A percentile compares a stretch with the other conserved stretches of the same genome.
Evolutionary conservation across 192 early-diverging fungal species (phyloP).

Genomic region (Gigaspora rosea): DNA sequence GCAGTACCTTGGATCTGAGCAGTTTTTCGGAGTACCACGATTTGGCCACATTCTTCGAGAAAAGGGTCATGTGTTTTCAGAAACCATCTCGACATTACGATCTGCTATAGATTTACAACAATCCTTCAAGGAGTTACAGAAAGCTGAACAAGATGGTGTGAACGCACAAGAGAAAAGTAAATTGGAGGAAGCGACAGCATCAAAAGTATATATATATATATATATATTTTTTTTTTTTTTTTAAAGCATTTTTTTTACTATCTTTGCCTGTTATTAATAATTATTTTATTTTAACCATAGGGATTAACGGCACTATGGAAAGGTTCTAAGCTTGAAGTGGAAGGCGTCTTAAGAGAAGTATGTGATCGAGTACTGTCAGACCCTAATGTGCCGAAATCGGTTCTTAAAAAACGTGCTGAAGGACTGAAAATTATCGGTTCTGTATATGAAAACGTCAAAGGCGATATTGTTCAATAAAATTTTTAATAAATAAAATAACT

Average conservation of each 20-base stretch:
- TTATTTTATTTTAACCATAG: slow-evolving; percentile 39
- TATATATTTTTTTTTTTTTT: neutral
- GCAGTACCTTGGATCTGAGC: slow-evolving; percentile 72
- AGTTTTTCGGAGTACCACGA: slow-evolving; percentile 72
- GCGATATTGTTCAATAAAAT: slow-evolving; percentile 41
- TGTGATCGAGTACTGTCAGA: slow-evolving; percentile 86
- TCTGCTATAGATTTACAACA: slow-evolving; percentile 93
- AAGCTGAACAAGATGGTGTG: slow-evolving; percentile 85
- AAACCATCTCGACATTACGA: slow-evolving; percentile 89
- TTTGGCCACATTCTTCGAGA: slow-evolving; percentile 77
- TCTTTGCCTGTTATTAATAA: neutral
- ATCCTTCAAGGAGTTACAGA: slow-evolving; percentile 85
- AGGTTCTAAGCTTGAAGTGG: slow-evolving; percentile 93
- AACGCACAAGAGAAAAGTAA: slow-evolving; percentile 65
- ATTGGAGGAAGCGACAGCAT: slow-evolving; percentile 71
- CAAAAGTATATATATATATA: slow-evolving; percentile 37
- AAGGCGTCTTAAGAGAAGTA: slow-evolving; percentile 87
- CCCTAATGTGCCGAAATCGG: slow-evolving; percentile 54
- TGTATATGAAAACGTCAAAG: slow-evolving; percentile 74
- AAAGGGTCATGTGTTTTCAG: slow-evolving; percentile 87
- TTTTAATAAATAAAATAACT: no score
- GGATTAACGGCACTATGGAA: slow-evolving; percentile 92
- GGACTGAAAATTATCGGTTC: slow-evolving; percentile 86
- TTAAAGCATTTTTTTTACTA: neutral
- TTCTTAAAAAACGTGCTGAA: slow-evolving; percentile 65